These are phyloP conservation scores for Cubamyces lactineus DNA, from an alignment of 768 basidiomycete genomes.

Conservation along the genomic window DNA sequence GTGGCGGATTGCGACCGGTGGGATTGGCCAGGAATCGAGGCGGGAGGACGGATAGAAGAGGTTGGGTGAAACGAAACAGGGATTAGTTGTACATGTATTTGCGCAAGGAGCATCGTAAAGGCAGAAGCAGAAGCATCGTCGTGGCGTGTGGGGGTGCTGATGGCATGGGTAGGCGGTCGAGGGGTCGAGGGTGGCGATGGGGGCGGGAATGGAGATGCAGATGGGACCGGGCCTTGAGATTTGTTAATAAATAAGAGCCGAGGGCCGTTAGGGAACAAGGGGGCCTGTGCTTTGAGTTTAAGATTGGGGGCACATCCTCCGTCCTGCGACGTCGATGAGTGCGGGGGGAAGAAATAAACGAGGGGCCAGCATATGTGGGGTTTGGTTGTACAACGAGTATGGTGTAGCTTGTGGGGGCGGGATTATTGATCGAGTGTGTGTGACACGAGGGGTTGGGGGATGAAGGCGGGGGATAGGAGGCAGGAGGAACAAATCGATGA, in stretches of 20 bases:
- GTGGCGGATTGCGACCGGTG: no score
- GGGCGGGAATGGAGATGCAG: no score
- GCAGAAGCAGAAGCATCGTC: not conserved
- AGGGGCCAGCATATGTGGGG: no score
- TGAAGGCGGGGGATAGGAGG: not conserved
- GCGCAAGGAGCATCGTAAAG: not conserved
- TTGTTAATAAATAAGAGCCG: no score
- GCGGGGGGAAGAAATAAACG: no score
- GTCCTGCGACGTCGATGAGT: no score
- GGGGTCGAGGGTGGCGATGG: not conserved
- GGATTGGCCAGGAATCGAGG: not conserved
- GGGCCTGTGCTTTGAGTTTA: no score
- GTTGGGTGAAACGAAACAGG: not conserved
- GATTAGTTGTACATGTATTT: not conserved
- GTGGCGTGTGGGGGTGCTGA: not conserved
- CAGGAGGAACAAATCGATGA: conserved; percentile 1
- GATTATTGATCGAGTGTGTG: not conserved
- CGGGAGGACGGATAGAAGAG: not conserved
- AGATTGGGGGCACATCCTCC: no score
- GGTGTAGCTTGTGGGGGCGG: not conserved
- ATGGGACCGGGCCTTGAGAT: no score
- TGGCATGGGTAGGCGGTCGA: not conserved
- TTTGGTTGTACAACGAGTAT: no score
- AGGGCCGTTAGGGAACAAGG: no score
- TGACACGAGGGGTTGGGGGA: not conserved